Evolutionary conservation across 805 yeast genomes (phyloP).

Genomic region (Kodamaea kakaduensis): DNA sequence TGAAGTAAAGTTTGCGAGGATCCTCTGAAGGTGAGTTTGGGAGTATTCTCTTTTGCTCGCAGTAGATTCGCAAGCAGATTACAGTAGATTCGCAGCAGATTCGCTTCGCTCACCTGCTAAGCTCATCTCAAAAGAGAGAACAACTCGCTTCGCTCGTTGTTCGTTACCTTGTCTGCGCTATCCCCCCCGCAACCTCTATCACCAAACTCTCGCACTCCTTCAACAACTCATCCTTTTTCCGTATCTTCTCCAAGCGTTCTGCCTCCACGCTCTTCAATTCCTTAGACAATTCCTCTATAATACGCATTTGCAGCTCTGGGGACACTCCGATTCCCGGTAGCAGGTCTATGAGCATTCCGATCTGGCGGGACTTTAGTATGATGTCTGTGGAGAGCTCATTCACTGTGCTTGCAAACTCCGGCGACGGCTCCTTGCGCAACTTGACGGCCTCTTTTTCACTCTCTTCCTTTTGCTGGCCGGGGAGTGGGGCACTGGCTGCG

Average conservation of each 20-base stretch:
- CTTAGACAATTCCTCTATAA: constrained; percentile 56
- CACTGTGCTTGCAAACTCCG: constrained; percentile 40
- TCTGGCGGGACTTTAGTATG: constrained; percentile 80
- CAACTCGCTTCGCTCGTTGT: neutral
- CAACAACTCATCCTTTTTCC: constrained; percentile 60
- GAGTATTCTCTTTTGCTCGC: no score
- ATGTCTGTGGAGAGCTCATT: constrained; percentile 82
- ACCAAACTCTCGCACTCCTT: constrained; percentile 65
- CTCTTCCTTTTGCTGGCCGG: constrained; percentile 28
- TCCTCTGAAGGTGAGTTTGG: no score
- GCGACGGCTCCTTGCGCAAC: constrained; percentile 8
- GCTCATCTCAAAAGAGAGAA: no score
- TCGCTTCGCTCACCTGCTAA: no score
- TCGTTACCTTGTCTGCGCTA: constrained; percentile 36
- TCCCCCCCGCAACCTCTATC: constrained; percentile 52
- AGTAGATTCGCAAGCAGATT: no score
- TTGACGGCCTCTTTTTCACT: constrained; percentile 5
- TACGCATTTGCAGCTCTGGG: constrained; percentile 63
- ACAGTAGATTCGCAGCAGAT: no score
- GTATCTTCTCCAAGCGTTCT: constrained; percentile 52
- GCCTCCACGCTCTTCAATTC: constrained; percentile 60
- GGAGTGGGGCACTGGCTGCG: constrained; percentile 51
- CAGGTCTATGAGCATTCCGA: constrained; percentile 77
- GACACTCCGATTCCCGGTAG: constrained; percentile 91
- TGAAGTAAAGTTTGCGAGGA: no score